Evolutionary conservation across 129 eudicot genomes (phyloP).

Genomic region (Flaveria bidentis): DNA sequence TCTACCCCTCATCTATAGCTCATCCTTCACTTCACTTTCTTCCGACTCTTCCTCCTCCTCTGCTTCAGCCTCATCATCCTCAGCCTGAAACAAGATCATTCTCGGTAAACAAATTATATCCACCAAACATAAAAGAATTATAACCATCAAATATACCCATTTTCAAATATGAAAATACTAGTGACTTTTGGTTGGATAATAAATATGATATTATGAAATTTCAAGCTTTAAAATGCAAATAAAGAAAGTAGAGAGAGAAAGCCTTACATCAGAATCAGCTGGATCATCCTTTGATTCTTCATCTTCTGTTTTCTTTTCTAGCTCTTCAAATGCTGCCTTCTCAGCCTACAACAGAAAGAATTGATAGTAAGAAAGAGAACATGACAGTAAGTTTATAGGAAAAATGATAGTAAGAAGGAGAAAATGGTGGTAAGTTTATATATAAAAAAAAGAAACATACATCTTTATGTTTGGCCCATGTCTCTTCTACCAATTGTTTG

Average conservation of each 20-base stretch:
- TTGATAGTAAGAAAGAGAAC: slow-evolving; percentile 5
- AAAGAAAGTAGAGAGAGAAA: not conserved
- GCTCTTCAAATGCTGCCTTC: slow-evolving; percentile 91
- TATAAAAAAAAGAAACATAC: slow-evolving; percentile 43
- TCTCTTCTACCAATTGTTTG: slow-evolving; percentile 73
- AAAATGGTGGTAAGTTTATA: not conserved
- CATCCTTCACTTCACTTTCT: slow-evolving; percentile 53
- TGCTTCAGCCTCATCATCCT: slow-evolving; percentile 53
- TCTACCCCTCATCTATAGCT: slow-evolving; percentile 41
- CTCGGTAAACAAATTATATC: no score
- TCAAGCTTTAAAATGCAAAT: not conserved
- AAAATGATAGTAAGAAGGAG: slow-evolving; percentile 8
- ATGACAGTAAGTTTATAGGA: not conserved
- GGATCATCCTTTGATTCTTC: slow-evolving; percentile 84
- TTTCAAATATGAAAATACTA: not conserved
- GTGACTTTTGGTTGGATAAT: no score
- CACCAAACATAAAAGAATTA: not conserved
- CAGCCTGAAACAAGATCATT: slow-evolving; percentile 40
- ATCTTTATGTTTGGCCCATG: slow-evolving; percentile 95
- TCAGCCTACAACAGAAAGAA: slow-evolving; percentile 55
- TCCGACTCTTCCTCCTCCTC: slow-evolving; percentile 43
- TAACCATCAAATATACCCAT: not conserved
- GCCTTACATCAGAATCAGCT: slow-evolving; percentile 62
- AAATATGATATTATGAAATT: no score
- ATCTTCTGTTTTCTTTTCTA: slow-evolving; percentile 74